Percentiles rank a stretch among this genome's conserved stretches.
Evolutionary conservation across 1,284 basidiomycete species (phyloP).

Genomic region (Boletus semigastroideus): DNA sequence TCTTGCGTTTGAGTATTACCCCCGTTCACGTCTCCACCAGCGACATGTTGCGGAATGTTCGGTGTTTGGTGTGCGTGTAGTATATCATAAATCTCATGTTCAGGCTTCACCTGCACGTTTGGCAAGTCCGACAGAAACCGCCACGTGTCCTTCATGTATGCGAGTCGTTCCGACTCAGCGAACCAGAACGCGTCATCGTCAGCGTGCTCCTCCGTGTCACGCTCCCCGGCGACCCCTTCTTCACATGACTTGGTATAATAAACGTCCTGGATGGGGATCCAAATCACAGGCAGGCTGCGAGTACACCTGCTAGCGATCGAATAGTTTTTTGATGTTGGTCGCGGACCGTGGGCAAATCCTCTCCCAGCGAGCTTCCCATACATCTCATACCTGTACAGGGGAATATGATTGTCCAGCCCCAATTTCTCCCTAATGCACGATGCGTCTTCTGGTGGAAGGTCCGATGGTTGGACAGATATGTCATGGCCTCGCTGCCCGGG

Average conservation of each 20-base stretch:
- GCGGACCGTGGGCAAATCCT: too few relatives aligned
- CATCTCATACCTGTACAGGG: too few relatives aligned
- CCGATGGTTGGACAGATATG: too few relatives aligned
- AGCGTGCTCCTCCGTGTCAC: neutral
- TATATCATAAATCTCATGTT: conserved; percentile 20
- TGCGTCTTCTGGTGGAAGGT: too few relatives aligned
- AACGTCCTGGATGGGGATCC: neutral
- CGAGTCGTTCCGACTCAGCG: neutral
- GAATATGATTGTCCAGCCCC: too few relatives aligned
- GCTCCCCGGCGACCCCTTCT: neutral
- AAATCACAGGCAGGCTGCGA: neutral
- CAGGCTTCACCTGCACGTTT: conserved; percentile 7
- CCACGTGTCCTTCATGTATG: too few relatives aligned
- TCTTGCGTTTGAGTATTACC: too few relatives aligned
- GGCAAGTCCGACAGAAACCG: neutral
- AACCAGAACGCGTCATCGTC: neutral
- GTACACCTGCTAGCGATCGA: conserved; percentile 4
- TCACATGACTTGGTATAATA: neutral
- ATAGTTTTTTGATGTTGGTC: too few relatives aligned
- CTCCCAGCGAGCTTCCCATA: too few relatives aligned
- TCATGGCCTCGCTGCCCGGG: too few relatives aligned
- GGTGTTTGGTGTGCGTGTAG: conserved; percentile 14
- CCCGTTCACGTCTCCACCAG: neutral
- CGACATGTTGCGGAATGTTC: neutral
- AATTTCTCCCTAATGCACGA: too few relatives aligned